Evolutionary conservation across 2,329 filamentous ascomycete genomes (phyloP).

Genomic region (Fusarium mangiferae): DNA sequence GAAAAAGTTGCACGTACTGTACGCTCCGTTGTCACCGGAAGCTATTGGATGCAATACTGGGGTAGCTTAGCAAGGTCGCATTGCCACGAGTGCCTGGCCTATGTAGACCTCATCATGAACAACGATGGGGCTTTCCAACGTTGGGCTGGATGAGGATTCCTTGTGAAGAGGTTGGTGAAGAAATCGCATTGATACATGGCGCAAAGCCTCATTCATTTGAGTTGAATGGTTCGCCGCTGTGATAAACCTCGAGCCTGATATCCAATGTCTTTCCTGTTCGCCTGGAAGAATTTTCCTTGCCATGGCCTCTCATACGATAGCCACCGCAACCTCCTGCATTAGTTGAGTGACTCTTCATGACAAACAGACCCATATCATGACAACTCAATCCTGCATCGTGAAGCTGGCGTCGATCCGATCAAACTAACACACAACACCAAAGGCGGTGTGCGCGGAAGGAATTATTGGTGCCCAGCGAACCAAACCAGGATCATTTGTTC

Average conservation of each 20-base stretch:
- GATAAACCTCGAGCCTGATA: not conserved
- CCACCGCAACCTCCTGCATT: conserved; percentile 6
- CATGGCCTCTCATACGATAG: conserved; percentile 12
- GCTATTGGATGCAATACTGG: conserved; percentile 31
- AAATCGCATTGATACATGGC: not conserved
- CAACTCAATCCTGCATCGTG: conserved; percentile 20
- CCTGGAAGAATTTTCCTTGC: not conserved
- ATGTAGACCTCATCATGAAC: conserved; percentile 15
- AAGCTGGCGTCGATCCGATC: conserved; percentile 24
- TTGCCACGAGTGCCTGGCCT: conserved; percentile 35
- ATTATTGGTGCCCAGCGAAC: conserved; percentile 12
- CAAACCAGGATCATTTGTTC: conserved; percentile 23
- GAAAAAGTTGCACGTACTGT: not conserved
- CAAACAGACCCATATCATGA: conserved; percentile 21
- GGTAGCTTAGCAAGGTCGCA: conserved; percentile 31
- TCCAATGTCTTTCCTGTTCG: not conserved
- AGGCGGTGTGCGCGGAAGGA: conserved; percentile 32
- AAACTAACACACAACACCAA: not conserved
- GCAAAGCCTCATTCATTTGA: not conserved
- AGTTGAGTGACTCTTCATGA: conserved; percentile 13
- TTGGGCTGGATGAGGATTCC: not conserved
- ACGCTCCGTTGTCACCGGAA: conserved; percentile 15
- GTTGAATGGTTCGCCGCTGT: not conserved
- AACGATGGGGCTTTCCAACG: conserved; percentile 9
- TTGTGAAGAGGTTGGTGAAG: conserved; percentile 12